These are phyloP conservation scores for Cystofilobasidium bisporidii DNA, from an alignment of 768 basidiomycete species.

Conservation along the genomic window DNA sequence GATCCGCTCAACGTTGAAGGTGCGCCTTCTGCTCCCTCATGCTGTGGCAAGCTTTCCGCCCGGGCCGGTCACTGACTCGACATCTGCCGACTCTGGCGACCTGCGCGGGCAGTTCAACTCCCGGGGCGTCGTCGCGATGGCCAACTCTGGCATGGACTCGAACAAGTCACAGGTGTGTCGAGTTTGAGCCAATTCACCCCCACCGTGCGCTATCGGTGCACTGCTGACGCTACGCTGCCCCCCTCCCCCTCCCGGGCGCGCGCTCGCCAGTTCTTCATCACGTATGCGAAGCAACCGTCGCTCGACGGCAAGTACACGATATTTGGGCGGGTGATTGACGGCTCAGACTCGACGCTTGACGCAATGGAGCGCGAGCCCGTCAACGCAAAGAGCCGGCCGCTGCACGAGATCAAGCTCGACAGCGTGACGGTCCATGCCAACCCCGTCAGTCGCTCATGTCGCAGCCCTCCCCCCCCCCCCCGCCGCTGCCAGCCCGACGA, in stretches of 20 bases:
- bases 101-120: slow-evolving; percentile 65
- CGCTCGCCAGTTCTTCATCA: slow-evolving; percentile 84
- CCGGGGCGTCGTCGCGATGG: slow-evolving; percentile 94
- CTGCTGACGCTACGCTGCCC: too few species aligned
- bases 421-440: slow-evolving; percentile 47
- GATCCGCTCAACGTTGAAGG: slow-evolving; percentile 86
- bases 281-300: slow-evolving; percentile 85
- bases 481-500: too few species aligned
- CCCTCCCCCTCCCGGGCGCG: too few species aligned
- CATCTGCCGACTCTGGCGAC: too few species aligned
- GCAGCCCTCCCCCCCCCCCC: neutral
- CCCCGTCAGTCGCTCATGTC: slow-evolving; percentile 12
- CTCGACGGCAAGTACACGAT: slow-evolving; percentile 87
- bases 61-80: too few species aligned
- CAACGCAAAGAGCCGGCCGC: slow-evolving; percentile 76
- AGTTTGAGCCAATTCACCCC: too few species aligned
- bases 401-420: slow-evolving; percentile 71
- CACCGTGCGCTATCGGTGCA: too few species aligned
- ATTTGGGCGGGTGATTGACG: slow-evolving; percentile 91
- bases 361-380: slow-evolving; percentile 88
- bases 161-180: slow-evolving; percentile 55
- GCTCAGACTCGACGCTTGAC: slow-evolving; percentile 84
- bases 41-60: neutral
- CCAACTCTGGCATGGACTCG: slow-evolving; percentile 84
- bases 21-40: slow-evolving; percentile 35